Conservation (phyloP, 169 alveolate genomes). For the Plasmodium knowlesi region DNA sequence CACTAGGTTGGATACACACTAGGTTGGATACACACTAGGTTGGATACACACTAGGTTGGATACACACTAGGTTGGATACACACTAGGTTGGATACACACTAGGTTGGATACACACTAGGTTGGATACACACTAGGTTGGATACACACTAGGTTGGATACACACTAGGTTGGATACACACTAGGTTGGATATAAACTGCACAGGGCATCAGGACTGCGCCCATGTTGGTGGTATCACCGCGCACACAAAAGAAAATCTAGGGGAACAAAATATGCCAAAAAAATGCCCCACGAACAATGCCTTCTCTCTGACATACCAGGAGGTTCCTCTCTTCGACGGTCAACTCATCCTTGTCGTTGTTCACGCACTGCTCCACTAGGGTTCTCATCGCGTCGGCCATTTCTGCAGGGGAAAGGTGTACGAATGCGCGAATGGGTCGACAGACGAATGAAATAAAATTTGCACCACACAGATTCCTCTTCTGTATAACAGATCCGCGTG, state of each 20-base stretch:
- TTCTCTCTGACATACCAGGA: conserved; percentile 78
- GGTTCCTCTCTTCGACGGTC: conserved; percentile 95
- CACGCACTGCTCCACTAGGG: conserved; percentile 84
- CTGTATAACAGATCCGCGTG: neutral
- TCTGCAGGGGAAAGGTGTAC: conserved; percentile 45
- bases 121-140: too few species aligned
- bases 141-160: too few species aligned
- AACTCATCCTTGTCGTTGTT: conserved; percentile 89
- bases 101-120: too few species aligned
- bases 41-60: too few species aligned
- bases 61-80: too few species aligned
- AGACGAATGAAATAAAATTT: neutral
- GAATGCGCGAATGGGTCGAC: neutral
- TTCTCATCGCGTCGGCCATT: conserved; percentile 87
- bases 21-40: too few species aligned
- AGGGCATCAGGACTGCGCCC: neutral
- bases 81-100: too few species aligned
- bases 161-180: neutral
- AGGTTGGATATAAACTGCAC: neutral
- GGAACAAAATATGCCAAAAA: neutral
- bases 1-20: too few species aligned
- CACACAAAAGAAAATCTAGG: neutral
- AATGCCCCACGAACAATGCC: neutral
- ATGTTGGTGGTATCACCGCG: too few species aligned
- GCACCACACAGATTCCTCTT: neutral